Percentiles rank a stretch among this genome's conserved stretches.
phyloP scores from a whole-genome alignment of 768 basidiomycete genomes.

The Gelatoporia subvermispora region DNA sequence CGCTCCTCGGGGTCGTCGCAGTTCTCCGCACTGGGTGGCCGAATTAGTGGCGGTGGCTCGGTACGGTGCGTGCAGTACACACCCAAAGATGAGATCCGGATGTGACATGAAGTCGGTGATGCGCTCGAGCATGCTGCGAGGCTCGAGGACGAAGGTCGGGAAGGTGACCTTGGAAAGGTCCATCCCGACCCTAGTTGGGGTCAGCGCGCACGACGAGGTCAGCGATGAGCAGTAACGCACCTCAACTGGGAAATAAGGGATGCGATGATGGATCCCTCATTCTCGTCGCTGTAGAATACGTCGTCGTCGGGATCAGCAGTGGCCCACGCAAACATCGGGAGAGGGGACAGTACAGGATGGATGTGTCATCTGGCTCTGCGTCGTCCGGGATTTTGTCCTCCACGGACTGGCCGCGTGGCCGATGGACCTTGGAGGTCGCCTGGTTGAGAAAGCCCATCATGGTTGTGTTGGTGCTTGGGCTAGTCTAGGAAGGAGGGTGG shows the following conservation, averaged over 20 bases:
- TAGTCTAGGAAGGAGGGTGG: neutral
- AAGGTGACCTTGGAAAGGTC: conserved; percentile 93
- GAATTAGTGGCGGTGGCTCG: neutral
- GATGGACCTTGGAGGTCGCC: conserved; percentile 58
- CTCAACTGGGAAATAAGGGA: conserved; percentile 87
- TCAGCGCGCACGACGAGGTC: neutral
- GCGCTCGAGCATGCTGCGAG: conserved; percentile 94
- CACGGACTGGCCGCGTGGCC: conserved; percentile 63
- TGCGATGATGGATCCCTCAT: conserved; percentile 87
- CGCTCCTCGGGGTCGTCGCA: conserved; percentile 82
- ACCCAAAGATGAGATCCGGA: conserved; percentile 95
- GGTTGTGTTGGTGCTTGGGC: conserved; percentile 20
- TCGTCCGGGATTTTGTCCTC: conserved; percentile 74
- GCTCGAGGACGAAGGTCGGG: conserved; percentile 94
- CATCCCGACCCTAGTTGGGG: conserved; percentile 76
- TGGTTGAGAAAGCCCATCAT: conserved; percentile 83
- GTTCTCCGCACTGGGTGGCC: conserved; percentile 61
- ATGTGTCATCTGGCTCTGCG: conserved; percentile 85
- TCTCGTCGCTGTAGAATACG: conserved; percentile 63
- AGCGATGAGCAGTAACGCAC: conserved; percentile 33
- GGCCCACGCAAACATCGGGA: conserved; percentile 24
- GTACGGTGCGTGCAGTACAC: conserved; percentile 29
- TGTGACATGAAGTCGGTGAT: conserved; percentile 99
- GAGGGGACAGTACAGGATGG: conserved; percentile 67
- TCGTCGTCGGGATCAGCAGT: conserved; percentile 27